These are phyloP conservation scores for Funneliformis caledonium DNA, from an alignment of 371 early-diverging fungal species.

Conservation along the genomic window DNA sequence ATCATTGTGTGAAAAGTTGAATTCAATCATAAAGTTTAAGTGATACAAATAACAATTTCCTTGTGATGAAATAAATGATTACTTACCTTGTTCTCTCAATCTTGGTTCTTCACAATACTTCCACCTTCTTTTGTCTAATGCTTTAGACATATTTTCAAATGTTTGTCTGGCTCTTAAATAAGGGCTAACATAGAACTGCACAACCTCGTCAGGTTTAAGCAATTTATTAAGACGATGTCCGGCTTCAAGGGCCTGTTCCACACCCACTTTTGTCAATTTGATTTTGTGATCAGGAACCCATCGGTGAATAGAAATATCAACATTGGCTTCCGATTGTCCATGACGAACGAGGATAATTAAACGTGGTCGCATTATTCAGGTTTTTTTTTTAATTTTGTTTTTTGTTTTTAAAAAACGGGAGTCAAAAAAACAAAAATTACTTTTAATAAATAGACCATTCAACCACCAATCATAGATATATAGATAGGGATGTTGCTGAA, in stretches of 20 bases:
- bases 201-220: slow-evolving; percentile 27
- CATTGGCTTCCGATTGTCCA: slow-evolving; percentile 42
- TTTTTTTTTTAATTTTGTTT: neutral
- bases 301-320: slow-evolving; percentile 36
- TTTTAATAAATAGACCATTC: too few species aligned
- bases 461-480: too few species aligned
- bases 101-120: slow-evolving; percentile 43
- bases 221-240: slow-evolving; percentile 33
- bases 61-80: neutral
- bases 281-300: slow-evolving; percentile 42
- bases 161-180: slow-evolving; percentile 42
- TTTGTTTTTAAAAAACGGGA: too few species aligned
- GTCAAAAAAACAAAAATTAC: too few species aligned
- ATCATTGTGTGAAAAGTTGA: neutral
- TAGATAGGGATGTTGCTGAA: too few species aligned
- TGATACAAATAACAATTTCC: neutral
- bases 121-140: slow-evolving; percentile 28
- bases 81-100: slow-evolving; percentile 40
- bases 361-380: slow-evolving; percentile 32
- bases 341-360: slow-evolving; percentile 45
- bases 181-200: slow-evolving; percentile 43
- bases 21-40: neutral
- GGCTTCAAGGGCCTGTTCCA: slow-evolving; percentile 40
- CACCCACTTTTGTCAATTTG: slow-evolving; percentile 37
- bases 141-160: slow-evolving; percentile 38